A percentile compares a stretch with the other conserved stretches of the same genome.
phyloP scores from a whole-genome alignment of 495 filamentous ascomycete genomes.

The Daldinia vernicosa region DNA sequence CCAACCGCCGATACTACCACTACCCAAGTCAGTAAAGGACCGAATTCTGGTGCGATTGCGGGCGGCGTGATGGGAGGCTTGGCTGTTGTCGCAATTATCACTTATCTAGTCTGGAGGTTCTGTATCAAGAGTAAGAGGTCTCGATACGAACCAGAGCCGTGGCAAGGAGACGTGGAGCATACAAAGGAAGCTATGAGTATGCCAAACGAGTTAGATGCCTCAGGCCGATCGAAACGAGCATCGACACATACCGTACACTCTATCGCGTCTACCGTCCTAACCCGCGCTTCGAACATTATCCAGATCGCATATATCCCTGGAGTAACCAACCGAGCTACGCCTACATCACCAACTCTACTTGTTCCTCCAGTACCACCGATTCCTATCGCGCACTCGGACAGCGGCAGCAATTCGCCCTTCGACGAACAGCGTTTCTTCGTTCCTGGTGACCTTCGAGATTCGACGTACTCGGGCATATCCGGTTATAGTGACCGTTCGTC shows the following conservation, averaged over 20 bases:
- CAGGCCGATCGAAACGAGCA: conserved; percentile 69
- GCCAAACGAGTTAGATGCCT: conserved; percentile 66
- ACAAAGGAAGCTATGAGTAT: conserved; percentile 59
- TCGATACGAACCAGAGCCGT: conserved; percentile 61
- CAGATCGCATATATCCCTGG: conserved; percentile 99
- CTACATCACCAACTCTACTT: conserved; percentile 80
- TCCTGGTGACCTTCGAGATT: conserved; percentile 90
- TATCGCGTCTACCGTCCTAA: conserved; percentile 94
- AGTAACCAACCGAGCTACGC: conserved; percentile 90
- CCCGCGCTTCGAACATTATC: conserved; percentile 96
- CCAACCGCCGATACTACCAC: conserved; percentile 38
- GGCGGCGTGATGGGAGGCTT: conserved; percentile 86
- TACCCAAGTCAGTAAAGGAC: conserved; percentile 49
- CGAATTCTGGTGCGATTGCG: conserved; percentile 81
- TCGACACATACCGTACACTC: conserved; percentile 90
- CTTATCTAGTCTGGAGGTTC: conserved; percentile 85
- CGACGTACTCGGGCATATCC: conserved; percentile 74
- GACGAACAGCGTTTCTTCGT: conserved; percentile 94
- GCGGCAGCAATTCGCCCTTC: conserved; percentile 63
- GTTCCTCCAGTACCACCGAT: conserved; percentile 93
- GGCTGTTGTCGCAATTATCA: conserved; percentile 70
- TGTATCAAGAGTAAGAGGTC: conserved; percentile 82
- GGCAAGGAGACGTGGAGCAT: conserved; percentile 62
- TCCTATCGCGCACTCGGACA: conserved; percentile 70
- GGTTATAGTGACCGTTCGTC: conserved; percentile 73